A percentile compares a stretch with the other conserved stretches of the same genome.
Evolutionary conservation across 352 stramenopile species (phyloP).

Genomic region (Globisporangium okanoganense): DNA sequence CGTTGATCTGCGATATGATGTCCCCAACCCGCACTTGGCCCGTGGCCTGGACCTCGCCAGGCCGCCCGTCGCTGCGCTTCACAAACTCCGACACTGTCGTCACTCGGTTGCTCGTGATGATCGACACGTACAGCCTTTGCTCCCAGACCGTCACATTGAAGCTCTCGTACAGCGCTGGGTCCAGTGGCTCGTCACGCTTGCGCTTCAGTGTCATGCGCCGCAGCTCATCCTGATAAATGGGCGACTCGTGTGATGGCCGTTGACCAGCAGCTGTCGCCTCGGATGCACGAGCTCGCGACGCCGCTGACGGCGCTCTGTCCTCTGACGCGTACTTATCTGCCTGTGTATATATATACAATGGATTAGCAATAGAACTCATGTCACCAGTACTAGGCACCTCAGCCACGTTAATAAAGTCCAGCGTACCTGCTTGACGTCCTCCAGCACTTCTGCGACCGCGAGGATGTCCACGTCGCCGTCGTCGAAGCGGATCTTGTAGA

Average conservation of each 20-base stretch:
- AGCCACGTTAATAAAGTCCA: neutral
- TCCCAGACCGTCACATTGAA: slow-evolving; percentile 49
- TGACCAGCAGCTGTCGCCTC: neutral
- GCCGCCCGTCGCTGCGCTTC: slow-evolving; percentile 30
- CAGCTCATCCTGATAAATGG: slow-evolving; percentile 28
- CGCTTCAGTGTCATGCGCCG: slow-evolving; percentile 33
- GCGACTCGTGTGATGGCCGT: neutral
- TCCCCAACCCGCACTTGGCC: slow-evolving; percentile 47
- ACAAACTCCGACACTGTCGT: slow-evolving; percentile 58
- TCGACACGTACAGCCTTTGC: slow-evolving; percentile 58
- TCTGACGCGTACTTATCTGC: slow-evolving; percentile 25
- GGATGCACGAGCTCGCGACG: neutral
- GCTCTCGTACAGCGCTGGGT: slow-evolving; percentile 2
- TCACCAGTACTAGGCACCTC: too few relatives aligned
- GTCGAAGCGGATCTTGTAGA: slow-evolving; percentile 84
- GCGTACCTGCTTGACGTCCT: slow-evolving; percentile 33
- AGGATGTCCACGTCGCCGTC: slow-evolving; percentile 81
- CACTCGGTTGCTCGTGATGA: slow-evolving; percentile 46
- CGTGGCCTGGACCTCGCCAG: slow-evolving; percentile 60
- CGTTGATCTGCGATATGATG: slow-evolving; percentile 49
- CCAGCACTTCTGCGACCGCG: slow-evolving; percentile 40
- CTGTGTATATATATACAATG: neutral
- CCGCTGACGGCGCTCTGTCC: slow-evolving; percentile 14
- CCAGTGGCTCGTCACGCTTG: slow-evolving; percentile 28
- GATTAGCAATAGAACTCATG: too few relatives aligned